Evolutionary conservation across 2,329 filamentous ascomycete species (phyloP), one percentile per base, ranked within the genome.

Genomic region (Colletotrichum siamense): DNA sequence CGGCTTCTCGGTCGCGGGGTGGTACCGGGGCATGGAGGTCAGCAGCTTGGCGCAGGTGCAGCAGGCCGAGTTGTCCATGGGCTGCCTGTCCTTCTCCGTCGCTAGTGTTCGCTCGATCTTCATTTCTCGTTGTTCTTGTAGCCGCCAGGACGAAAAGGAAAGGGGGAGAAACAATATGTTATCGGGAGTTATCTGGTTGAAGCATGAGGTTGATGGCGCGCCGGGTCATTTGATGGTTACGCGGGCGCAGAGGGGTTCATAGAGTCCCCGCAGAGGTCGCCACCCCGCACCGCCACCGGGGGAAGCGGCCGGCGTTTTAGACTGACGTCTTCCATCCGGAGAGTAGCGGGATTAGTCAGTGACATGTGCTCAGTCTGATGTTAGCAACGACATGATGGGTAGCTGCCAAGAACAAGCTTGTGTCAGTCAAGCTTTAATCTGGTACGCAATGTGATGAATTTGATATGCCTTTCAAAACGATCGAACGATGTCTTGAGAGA

Each of bases 21-120:
- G 88, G 32, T 87, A 86, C 39, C 88, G 87, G 68, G 89, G 87
- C 34, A 90, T 87, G 6, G 89, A 86, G 59, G 89, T 87, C 30
- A 95, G 89, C 30, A 93, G 85, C 28, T 87, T 88, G 34, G 94
- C 92, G 84, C 94, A 96, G 26, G 93, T 95, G 82, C 93, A 95
- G 84, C 94, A 95, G 16, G 90, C 88, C 32, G 86, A 84, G 59
- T 59, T 39, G 59, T 49, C 71, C 39, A 28, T n/a, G 18, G 73
- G 34, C 52, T 59, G 52, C 52, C 24, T 55, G 4, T 22, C 36
- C 66, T n/a, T 55, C 24, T 32, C 36, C 16, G 55, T 26, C 13
- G 71, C 32, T 8, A 65, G 34, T 18, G 22, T 30, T 8, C 32
- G 34, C 16, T 75, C 49, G 64, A 24, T 34, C 34, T 59, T 76